Percentiles rank a stretch among this genome's conserved stretches.
Evolutionary conservation across 345 rosid species (phyloP).

Genomic region (Populus nigra): DNA sequence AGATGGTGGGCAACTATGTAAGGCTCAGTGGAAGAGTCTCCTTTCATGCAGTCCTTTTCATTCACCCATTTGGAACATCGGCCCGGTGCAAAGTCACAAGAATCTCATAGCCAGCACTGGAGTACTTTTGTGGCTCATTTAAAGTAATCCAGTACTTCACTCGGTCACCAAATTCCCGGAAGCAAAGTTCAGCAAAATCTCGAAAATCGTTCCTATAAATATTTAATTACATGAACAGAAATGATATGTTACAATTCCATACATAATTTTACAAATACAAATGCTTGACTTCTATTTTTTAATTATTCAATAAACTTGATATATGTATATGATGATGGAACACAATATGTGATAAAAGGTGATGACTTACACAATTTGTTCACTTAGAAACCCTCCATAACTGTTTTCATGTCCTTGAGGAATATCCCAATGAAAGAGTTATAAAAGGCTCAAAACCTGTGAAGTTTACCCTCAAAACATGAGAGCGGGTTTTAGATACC

Average conservation of each 20-base stretch:
- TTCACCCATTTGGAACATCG: background rate
- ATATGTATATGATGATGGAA: no score
- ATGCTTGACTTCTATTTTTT: no score
- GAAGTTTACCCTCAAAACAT: no score
- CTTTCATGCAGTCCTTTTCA: no score
- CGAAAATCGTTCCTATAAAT: background rate
- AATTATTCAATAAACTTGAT: no score
- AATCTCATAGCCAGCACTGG: constrained; percentile 31
- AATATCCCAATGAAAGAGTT: background rate
- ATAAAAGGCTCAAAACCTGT: constrained; percentile 7
- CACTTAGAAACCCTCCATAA: background rate
- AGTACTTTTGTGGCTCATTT: background rate
- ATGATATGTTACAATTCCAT: no score
- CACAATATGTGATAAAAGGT: no score
- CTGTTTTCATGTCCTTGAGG: background rate
- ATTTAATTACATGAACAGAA: no score
- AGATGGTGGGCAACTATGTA: no score
- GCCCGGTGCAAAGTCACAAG: constrained; percentile 33
- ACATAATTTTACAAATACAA: no score
- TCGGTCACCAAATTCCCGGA: constrained; percentile 2
- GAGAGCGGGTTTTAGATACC: no score
- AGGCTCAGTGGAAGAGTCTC: no score
- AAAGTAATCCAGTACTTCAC: constrained; percentile 9
- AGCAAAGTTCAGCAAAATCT: constrained; percentile 3
- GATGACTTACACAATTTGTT: background rate